phyloP scores from a whole-genome alignment of 2,329 filamentous ascomycete genomes.

The Byssoonygena ceratinophila region DNA sequence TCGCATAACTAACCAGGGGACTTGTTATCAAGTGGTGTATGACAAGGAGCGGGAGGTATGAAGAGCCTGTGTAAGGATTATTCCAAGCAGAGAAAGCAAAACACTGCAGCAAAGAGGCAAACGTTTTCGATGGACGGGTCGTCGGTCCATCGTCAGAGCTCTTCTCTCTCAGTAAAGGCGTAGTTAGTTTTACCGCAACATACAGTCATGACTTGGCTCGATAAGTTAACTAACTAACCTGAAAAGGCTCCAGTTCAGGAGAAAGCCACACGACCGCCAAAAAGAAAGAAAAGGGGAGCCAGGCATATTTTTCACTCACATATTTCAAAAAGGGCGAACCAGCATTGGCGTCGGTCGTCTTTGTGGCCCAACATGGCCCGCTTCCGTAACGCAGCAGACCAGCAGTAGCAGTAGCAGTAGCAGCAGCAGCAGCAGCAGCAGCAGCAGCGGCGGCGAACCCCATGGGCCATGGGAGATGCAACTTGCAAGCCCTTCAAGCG shows the following conservation, averaged over 20 bases:
- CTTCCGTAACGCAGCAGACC: background rate
- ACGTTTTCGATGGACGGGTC: background rate
- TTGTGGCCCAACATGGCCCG: background rate
- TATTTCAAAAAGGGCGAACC: background rate
- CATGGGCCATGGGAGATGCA: background rate
- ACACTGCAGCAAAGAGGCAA: background rate
- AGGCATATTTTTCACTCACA: background rate
- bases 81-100: background rate
- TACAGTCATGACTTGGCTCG: too few species aligned
- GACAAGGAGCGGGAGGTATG: background rate
- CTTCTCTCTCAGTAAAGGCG: too few species aligned
- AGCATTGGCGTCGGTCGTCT: background rate
- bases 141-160: too few species aligned
- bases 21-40: background rate
- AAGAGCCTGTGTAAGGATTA: background rate
- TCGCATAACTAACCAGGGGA: background rate
- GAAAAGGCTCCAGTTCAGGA: too few species aligned
- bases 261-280: background rate
- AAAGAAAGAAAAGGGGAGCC: background rate
- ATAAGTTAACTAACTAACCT: too few species aligned
- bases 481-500: background rate
- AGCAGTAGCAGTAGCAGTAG: too few species aligned
- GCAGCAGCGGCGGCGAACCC: too few species aligned
- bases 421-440: too few species aligned
- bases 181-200: too few species aligned